Conservation (phyloP, 768 basidiomycete genomes). For the Amanita fuliginea region DNA sequence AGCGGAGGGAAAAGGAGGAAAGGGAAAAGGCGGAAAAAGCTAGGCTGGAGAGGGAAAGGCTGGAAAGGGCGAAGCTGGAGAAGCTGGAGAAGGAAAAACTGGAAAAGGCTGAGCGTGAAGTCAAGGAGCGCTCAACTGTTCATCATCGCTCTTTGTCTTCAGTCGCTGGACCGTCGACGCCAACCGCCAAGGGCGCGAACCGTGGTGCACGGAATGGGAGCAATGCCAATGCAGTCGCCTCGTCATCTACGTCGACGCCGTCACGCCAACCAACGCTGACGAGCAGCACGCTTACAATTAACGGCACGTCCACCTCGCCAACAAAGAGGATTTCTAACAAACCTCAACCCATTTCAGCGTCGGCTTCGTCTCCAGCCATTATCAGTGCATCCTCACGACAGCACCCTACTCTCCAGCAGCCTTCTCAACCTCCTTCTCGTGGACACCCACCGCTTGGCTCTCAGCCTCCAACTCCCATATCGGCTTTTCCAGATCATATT, state of each 20-base stretch:
- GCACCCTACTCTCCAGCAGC: slow-evolving; percentile 16
- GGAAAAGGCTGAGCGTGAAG: slow-evolving; percentile 18
- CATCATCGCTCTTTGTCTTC: slow-evolving; percentile 38
- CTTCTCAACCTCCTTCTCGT: slow-evolving; percentile 11
- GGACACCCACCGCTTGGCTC: slow-evolving; percentile 20
- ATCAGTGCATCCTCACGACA: slow-evolving; percentile 20
- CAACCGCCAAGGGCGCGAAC: slow-evolving; percentile 26
- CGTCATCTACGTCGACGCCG: slow-evolving; percentile 26
- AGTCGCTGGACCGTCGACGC: slow-evolving; percentile 14
- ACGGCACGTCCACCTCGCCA: slow-evolving; percentile 25
- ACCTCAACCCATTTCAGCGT: slow-evolving; percentile 17
- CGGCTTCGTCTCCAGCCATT: slow-evolving; percentile 13
- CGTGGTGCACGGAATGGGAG: slow-evolving; percentile 21
- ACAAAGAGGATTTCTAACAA: slow-evolving; percentile 56
- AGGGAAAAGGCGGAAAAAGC: slow-evolving; percentile 32
- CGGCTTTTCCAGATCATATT: slow-evolving; percentile 34
- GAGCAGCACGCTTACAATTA: slow-evolving; percentile 16
- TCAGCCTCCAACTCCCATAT: slow-evolving; percentile 39
- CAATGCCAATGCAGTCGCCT: slow-evolving; percentile 25
- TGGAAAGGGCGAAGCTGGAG: slow-evolving; percentile 20
- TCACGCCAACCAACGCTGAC: slow-evolving; percentile 25
- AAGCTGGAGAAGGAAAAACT: slow-evolving; percentile 21
- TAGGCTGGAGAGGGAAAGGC: slow-evolving; percentile 19
- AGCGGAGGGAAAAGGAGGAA: slow-evolving; percentile 34
- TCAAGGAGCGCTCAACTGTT: slow-evolving; percentile 17